Evolutionary conservation across 2,329 filamentous ascomycete species (phyloP).

Genomic region (Alternaria ventricosa): DNA sequence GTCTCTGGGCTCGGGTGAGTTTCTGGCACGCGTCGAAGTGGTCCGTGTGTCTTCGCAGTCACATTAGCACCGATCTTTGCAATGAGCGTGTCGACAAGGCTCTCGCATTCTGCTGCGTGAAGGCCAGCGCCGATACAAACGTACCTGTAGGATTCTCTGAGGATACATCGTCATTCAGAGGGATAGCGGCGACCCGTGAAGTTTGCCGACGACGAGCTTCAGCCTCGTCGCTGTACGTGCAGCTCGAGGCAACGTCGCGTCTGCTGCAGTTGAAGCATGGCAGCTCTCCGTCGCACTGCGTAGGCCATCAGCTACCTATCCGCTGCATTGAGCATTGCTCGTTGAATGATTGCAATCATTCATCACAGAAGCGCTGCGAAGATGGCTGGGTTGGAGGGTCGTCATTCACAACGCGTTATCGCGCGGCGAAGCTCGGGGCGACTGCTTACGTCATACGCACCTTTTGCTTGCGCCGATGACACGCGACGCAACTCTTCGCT

Average conservation of each 20-base stretch:
- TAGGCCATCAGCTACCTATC: not conserved
- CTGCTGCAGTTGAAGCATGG: slow-evolving; percentile 26
- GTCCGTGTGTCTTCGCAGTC: not conserved
- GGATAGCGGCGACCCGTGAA: not conserved
- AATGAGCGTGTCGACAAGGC: not conserved
- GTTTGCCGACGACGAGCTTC: slow-evolving; percentile 8
- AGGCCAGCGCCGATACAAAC: not conserved
- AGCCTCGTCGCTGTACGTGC: slow-evolving; percentile 20
- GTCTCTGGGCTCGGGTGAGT: slow-evolving; percentile 11
- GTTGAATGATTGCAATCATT: not conserved
- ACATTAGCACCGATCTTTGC: not conserved
- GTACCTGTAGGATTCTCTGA: not conserved
- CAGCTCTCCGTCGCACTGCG: slow-evolving; percentile 22
- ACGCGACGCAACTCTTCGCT: slow-evolving; percentile 20
- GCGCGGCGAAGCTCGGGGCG: not conserved
- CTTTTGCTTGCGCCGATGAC: slow-evolving; percentile 27
- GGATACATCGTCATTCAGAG: not conserved
- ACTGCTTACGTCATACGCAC: slow-evolving; percentile 7
- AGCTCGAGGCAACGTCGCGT: slow-evolving; percentile 16
- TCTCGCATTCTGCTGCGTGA: not conserved
- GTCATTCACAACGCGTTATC: not conserved
- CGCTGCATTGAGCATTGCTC: not conserved
- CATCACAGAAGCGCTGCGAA: not conserved
- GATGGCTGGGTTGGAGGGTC: not conserved
- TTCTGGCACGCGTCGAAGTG: not conserved